A percentile compares a stretch with the other conserved stretches of the same genome.
Conservation (phyloP, 208 protist genomes). For the Leishmania tropica region DNA sequence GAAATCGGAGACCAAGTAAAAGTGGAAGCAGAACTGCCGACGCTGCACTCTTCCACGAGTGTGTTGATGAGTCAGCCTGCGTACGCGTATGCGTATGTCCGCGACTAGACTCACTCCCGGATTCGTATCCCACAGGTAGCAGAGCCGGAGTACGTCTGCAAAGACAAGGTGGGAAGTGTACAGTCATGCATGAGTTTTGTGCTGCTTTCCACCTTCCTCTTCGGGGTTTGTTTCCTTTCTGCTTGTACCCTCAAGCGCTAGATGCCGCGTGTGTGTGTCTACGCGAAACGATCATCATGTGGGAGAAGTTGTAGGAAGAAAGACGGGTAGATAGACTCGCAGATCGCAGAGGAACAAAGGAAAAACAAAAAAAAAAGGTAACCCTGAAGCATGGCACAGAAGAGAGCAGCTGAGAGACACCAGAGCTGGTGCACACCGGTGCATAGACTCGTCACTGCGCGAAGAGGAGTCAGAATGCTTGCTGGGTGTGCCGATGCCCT, state of each 20-base stretch:
- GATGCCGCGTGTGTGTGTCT: neutral
- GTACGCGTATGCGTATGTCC: neutral
- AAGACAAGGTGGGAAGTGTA: neutral
- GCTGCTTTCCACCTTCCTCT: neutral
- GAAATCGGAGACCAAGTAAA: neutral
- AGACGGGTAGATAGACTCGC: neutral
- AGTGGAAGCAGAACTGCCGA: neutral
- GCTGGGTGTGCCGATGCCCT: neutral
- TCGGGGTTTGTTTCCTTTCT: neutral
- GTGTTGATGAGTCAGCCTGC: neutral
- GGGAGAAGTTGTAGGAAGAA: neutral
- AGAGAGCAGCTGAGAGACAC: neutral
- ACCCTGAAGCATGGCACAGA: neutral
- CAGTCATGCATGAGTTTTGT: neutral
- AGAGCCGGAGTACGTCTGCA: neutral
- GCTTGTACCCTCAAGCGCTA: neutral
- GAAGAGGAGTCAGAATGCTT: neutral
- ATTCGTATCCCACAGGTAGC: neutral
- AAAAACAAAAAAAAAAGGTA: neutral
- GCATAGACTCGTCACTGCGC: neutral
- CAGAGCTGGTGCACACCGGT: neutral
- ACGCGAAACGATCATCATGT: neutral
- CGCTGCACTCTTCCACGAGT: neutral
- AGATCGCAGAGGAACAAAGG: neutral
- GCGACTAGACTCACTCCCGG: neutral